Percentiles rank a stretch among this genome's conserved stretches.
Conservation (phyloP, 106 monocot genomes). For the Narthecium ossifragum region DNA sequence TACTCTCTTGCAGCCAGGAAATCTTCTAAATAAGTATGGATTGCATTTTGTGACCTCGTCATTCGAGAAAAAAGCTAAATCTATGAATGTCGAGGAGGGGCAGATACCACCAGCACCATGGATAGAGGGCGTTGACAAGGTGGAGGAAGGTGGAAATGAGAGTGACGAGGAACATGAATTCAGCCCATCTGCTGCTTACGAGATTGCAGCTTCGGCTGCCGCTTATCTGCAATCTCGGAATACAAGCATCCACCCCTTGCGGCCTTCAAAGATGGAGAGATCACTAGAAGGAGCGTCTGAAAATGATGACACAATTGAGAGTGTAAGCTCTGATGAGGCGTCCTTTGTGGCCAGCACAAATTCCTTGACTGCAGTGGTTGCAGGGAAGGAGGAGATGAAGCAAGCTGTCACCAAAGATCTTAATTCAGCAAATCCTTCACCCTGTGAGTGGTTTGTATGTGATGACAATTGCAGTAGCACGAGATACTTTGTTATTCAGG, state of each 20-base stretch:
- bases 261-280: background rate
- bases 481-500: conserved; percentile 92
- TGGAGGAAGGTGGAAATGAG: conserved; percentile 6
- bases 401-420: conserved; percentile 62
- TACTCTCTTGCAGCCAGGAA: conserved; percentile 26
- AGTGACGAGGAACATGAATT: conserved; percentile 14
- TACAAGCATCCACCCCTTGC: conserved; percentile 28
- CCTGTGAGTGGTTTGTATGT: conserved; percentile 83
- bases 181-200: conserved; percentile 31
- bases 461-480: conserved; percentile 62
- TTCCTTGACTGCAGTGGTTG: conserved; percentile 77
- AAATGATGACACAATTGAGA: background rate
- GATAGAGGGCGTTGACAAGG: background rate
- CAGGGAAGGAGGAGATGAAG: conserved; percentile 69
- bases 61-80: conserved; percentile 40
- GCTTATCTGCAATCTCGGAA: conserved; percentile 56
- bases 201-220: conserved; percentile 63
- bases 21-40: conserved; percentile 44
- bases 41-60: conserved; percentile 76
- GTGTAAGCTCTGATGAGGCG: conserved; percentile 21
- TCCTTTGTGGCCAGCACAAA: conserved; percentile 68
- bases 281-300: background rate
- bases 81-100: conserved; percentile 9
- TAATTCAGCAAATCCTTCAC: conserved; percentile 46
- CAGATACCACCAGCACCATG: background rate